Conservation (phyloP, 352 stramenopile species). For the Phytophthora cryptogea region DNA sequence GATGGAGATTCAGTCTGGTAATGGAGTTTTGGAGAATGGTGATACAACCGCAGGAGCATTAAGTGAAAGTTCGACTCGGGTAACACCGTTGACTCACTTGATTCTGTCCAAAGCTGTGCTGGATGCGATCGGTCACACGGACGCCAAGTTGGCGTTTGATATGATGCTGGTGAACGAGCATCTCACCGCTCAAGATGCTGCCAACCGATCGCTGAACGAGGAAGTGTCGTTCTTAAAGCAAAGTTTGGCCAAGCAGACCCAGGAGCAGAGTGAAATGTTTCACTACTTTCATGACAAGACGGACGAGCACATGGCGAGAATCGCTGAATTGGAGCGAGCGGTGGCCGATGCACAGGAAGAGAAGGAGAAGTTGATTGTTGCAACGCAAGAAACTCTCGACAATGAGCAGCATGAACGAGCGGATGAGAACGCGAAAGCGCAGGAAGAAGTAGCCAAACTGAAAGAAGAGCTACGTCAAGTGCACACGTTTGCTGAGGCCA, state of each 20-base stretch:
- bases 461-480: conserved; percentile 52
- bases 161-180: conserved; percentile 71
- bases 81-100: conserved; percentile 20
- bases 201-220: conserved; percentile 44
- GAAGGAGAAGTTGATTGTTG: conserved; percentile 1
- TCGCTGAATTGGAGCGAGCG: conserved; percentile 55
- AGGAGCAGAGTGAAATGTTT: conserved; percentile 85
- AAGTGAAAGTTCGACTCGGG: conserved; percentile 5
- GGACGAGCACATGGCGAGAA: conserved; percentile 75
- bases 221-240: conserved; percentile 56
- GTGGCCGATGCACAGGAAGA: conserved; percentile 23
- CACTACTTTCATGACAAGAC: conserved; percentile 88
- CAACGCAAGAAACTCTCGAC: conserved; percentile 17
- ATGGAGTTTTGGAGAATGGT: neutral
- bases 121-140: conserved; percentile 47
- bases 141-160: conserved; percentile 66
- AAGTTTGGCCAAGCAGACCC: conserved; percentile 40
- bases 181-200: conserved; percentile 35
- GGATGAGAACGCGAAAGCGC: conserved; percentile 10
- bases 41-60: neutral
- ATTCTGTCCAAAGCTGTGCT: conserved; percentile 57
- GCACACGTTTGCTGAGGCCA: conserved; percentile 57
- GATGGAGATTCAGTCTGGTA: conserved; percentile 3
- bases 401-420: conserved; percentile 25
- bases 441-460: conserved; percentile 28